phyloP scores from a whole-genome alignment of 202 grass and related monocot genomes.

The Panicum virgatum region DNA sequence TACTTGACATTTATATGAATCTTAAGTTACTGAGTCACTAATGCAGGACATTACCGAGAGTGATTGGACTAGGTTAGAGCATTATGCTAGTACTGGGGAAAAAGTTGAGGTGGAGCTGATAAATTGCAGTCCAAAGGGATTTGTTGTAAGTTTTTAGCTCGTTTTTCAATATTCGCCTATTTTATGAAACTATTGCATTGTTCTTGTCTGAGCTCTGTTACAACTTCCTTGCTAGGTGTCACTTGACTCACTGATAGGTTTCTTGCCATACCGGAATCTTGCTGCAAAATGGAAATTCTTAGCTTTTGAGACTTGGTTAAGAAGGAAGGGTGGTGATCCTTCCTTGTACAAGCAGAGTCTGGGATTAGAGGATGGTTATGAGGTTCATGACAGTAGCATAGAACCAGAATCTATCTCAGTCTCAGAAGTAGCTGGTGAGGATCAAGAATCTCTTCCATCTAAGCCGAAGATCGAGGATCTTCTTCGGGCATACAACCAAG shows the following conservation, averaged over 20 bases:
- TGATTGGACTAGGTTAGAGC: slow-evolving; percentile 70
- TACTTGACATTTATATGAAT: slow-evolving; percentile 14
- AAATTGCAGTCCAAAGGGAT: slow-evolving; percentile 81
- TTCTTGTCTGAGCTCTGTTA: slow-evolving; percentile 37
- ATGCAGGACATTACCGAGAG: slow-evolving; percentile 68
- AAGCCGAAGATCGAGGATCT: slow-evolving; percentile 71
- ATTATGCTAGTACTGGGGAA: slow-evolving; percentile 66
- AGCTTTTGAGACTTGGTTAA: slow-evolving; percentile 93
- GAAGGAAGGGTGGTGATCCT: slow-evolving; percentile 75
- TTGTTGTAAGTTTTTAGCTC: slow-evolving; percentile 68
- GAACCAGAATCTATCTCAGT: slow-evolving; percentile 47
- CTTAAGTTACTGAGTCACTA: slow-evolving; percentile 24
- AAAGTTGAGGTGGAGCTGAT: slow-evolving; percentile 88
- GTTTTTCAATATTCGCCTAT: not conserved
- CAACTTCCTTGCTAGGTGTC: slow-evolving; percentile 66
- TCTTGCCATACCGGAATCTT: slow-evolving; percentile 90
- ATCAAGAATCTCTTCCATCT: slow-evolving; percentile 53
- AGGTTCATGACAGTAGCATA: slow-evolving; percentile 38
- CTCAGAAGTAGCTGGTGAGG: slow-evolving; percentile 44
- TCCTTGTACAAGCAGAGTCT: slow-evolving; percentile 72
- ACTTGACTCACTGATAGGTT: slow-evolving; percentile 81
- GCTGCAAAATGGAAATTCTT: slow-evolving; percentile 83
- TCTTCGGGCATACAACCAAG: slow-evolving; percentile 68
- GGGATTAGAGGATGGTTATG: slow-evolving; percentile 51
- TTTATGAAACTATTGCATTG: not conserved